These are phyloP conservation scores for Penicillium sp. DNA, from an alignment of 2,329 filamentous ascomycete genomes.

Conservation along the genomic window DNA sequence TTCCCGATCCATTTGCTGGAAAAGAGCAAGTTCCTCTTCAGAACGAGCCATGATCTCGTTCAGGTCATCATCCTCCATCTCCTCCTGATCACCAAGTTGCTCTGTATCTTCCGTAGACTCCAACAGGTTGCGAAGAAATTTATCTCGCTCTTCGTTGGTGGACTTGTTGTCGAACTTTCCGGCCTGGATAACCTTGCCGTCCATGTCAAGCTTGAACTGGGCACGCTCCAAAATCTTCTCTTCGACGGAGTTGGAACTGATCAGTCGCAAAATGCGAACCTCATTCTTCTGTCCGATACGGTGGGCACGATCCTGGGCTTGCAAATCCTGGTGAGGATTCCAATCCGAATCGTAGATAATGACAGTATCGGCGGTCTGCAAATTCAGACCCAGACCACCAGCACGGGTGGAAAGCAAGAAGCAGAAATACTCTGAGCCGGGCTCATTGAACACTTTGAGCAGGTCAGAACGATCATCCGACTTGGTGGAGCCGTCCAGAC, in stretches of 20 bases:
- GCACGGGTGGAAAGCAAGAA: conserved; percentile 98
- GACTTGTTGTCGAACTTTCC: conserved; percentile 99
- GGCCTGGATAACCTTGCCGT: conserved; percentile 98
- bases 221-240: conserved; percentile 98
- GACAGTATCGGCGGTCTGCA: conserved; percentile 97
- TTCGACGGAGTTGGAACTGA: conserved; percentile 95
- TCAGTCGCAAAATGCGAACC: conserved; percentile 91
- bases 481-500: conserved; percentile 95
- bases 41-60: conserved; percentile 91
- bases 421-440: conserved; percentile 90
- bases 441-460: conserved; percentile 84
- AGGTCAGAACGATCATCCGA: conserved; percentile 95
- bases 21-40: conserved; percentile 74
- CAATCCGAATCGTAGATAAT: conserved; percentile 99
- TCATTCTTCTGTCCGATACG: conserved; percentile 99
- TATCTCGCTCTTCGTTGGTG: conserved; percentile 96
- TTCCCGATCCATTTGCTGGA: conserved; percentile 82
- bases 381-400: conserved; percentile 93
- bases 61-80: conserved; percentile 98
- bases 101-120: conserved; percentile 73
- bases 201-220: conserved; percentile 98
- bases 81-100: conserved; percentile 80
- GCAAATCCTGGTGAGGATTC: conserved; percentile 99
- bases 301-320: conserved; percentile 99
- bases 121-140: conserved; percentile 89